These are phyloP conservation scores for Wallacemonas sp. DNA, from an alignment of 208 protist genomes.

Conservation along the genomic window DNA sequence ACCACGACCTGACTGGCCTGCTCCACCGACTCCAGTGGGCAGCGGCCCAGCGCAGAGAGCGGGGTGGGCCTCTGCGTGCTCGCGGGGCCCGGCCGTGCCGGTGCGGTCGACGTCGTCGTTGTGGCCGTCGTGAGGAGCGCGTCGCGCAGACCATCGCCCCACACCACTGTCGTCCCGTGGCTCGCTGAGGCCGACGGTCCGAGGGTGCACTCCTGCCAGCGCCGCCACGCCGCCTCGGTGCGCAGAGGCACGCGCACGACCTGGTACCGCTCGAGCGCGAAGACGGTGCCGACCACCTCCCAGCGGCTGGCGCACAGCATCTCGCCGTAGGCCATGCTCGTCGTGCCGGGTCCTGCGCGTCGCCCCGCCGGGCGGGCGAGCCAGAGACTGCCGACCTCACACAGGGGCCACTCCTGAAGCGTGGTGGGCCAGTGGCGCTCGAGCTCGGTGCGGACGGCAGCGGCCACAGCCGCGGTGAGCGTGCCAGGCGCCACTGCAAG, in stretches of 20 bases:
- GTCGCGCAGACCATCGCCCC: background rate
- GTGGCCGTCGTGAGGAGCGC: background rate
- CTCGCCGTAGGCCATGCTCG: conserved; percentile 3
- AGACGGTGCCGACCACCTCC: conserved; percentile 47
- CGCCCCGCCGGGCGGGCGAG: conserved; percentile 8
- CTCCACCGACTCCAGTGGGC: conserved; percentile 9
- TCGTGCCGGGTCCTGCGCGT: background rate
- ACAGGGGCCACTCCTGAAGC: conserved; percentile 42
- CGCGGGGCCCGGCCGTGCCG: conserved; percentile 22
- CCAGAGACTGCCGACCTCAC: conserved; percentile 38
- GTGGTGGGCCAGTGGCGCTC: conserved; percentile 31
- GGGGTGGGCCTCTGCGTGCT: conserved; percentile 6
- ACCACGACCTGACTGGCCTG: conserved; percentile 19
- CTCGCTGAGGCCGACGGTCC: background rate
- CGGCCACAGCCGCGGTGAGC: conserved; percentile 2
- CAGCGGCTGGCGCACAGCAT: conserved; percentile 36
- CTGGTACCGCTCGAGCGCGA: conserved; percentile 49
- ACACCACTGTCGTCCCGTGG: background rate
- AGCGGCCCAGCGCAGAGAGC: background rate
- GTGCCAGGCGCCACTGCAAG: background rate
- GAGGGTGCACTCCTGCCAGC: conserved; percentile 5
- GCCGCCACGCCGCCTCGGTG: conserved; percentile 2
- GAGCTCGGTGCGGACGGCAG: background rate
- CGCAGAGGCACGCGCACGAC: conserved; percentile 17
- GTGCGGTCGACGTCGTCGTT: background rate